Conservation (phyloP, 306 rosid species). For the Mimosa bimucronata region DNA sequence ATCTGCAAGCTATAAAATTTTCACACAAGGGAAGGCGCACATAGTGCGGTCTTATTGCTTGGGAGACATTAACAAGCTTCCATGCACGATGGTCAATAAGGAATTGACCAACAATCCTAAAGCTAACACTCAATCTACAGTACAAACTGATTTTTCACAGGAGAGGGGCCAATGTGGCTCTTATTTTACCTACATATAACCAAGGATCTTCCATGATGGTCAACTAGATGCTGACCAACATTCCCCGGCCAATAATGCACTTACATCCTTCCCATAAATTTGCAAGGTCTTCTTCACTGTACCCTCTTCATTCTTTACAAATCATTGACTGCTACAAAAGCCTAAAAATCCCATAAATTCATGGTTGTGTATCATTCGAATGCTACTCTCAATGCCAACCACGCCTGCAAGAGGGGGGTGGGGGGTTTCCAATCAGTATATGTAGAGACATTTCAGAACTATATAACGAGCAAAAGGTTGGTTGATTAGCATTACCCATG, state of each 20-base stretch:
- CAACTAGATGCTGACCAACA: slow-evolving; percentile 69
- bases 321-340: slow-evolving; percentile 75
- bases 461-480: neutral
- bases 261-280: neutral
- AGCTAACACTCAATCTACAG: neutral
- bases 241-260: neutral
- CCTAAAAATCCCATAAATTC: slow-evolving; percentile 90
- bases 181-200: neutral
- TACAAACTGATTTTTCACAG: slow-evolving; percentile 17
- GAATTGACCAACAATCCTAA: neutral
- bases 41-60: too few species aligned
- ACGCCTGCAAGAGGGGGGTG: slow-evolving; percentile 55
- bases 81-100: slow-evolving; percentile 51
- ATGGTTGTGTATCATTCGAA: slow-evolving; percentile 61
- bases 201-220: slow-evolving; percentile 42
- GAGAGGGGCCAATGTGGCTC: neutral
- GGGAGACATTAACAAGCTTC: neutral
- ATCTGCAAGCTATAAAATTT: neutral
- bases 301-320: slow-evolving; percentile 17
- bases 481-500: slow-evolving; percentile 62
- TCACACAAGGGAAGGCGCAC: neutral
- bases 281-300: neutral
- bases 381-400: slow-evolving; percentile 57
- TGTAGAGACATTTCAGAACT: neutral
- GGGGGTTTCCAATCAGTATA: neutral